Conservation (phyloP, 345 rosid genomes). For the Boechera divaricarpa region DNA sequence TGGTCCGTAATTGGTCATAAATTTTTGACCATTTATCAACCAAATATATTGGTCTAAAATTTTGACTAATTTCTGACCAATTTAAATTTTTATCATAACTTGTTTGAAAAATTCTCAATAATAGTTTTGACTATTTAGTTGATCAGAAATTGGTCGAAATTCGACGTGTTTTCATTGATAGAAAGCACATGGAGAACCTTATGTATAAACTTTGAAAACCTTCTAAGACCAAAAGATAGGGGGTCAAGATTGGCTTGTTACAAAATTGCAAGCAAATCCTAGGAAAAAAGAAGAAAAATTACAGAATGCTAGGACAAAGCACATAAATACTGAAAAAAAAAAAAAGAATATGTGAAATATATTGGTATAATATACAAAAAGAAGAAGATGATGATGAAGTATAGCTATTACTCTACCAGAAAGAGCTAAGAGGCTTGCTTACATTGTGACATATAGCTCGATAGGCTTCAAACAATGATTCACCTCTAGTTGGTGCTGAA, state of each 20-base stretch:
- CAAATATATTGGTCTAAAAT: too few species aligned
- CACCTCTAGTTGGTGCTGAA: neutral
- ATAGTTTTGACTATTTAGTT: too few species aligned
- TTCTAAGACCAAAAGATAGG: conserved; percentile 21
- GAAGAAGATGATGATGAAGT: conserved; percentile 23
- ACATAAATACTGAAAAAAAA: neutral
- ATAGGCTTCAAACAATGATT: neutral
- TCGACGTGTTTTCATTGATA: too few species aligned
- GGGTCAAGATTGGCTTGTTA: conserved; percentile 36
- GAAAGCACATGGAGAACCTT: neutral
- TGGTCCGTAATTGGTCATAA: too few species aligned
- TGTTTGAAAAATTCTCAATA: too few species aligned
- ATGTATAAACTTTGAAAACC: conserved; percentile 1
- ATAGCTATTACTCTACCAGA: conserved; percentile 1
- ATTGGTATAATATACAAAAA: conserved; percentile 3
- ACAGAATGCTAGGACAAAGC: conserved; percentile 5
- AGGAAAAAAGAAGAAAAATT: neutral
- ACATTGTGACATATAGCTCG: neutral
- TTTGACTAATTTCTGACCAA: too few species aligned
- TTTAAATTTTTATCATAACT: too few species aligned
- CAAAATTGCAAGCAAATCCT: conserved; percentile 25
- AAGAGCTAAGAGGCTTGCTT: conserved; percentile 23
- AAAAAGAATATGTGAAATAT: neutral
- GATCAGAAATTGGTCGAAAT: too few species aligned
- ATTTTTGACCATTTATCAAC: too few species aligned